Base-by-base conservation (phyloP, 352 stramenopile genomes). In the Plasmopara muralis region DNA sequence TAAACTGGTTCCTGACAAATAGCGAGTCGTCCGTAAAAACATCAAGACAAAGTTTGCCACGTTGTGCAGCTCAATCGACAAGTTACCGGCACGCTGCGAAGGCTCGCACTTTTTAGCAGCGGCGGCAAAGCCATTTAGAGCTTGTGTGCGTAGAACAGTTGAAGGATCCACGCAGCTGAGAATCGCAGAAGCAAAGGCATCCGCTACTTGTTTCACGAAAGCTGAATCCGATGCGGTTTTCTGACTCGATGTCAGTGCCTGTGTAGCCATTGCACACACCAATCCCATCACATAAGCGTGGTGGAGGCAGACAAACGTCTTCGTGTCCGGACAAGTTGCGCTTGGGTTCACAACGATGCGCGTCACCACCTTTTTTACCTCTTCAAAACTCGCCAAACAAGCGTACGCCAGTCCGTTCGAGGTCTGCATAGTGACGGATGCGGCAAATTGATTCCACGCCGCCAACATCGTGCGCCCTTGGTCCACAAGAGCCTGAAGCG, bases 231-330 rank as follows among this genome's bases (percentile, higher is more conserved):
- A 73, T 30, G 55, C 50, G 1, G 70, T 77, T 59, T 77, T 77
- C 20, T 67, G 72, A 37, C 76, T 86, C 25, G 71, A 87, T 15
- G 62, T 85, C 10, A 90, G 60, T n/a, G 83, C 72, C 39, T 92
- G 81, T 2, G 77, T 85, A 13, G 77, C 66, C 72, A 89, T 87
- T 1, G 77, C 83, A 52, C 77, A 89, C 35, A 93, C 72, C 16
- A 93, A 53, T 37, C 79, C 82, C 50, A 88, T 70, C 6, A 93
- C 77, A 50, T 77, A 89, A 3, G 81, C 75, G 41, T 93, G 83
- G 38, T 93, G 83, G 1, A 93, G 62, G 30, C 79, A 87, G 2
- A 89, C 81, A 55, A 93, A 90, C 2, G 77, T 87, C 43, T 68
- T 72, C 0, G 55, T 57, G 47, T 87, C 77, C 1, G 72, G 77